Evolutionary conservation across 1,284 basidiomycete species (phyloP).

Genomic region (Irpex sp.): DNA sequence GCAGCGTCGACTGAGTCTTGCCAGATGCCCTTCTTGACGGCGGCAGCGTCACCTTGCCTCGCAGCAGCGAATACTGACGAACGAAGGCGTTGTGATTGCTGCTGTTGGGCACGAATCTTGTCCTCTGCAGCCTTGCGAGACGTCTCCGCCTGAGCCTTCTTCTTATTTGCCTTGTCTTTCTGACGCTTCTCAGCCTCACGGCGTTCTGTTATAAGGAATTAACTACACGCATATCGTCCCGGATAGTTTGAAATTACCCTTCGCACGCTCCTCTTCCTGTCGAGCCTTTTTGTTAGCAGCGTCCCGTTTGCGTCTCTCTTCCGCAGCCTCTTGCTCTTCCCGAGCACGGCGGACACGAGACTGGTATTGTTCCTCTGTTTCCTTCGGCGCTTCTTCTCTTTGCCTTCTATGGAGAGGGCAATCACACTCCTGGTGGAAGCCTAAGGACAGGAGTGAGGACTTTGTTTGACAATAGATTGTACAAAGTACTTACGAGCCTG

Average conservation of each 20-base stretch:
- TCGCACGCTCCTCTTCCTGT: constrained; percentile 45
- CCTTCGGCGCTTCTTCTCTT: neutral
- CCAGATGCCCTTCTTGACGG: constrained; percentile 62
- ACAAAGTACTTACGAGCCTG: constrained; percentile 22
- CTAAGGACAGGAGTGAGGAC: neutral
- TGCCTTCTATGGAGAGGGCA: neutral
- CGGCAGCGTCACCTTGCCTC: constrained; percentile 43
- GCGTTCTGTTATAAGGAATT: constrained; percentile 33
- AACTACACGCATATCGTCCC: neutral
- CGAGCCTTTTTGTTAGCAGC: constrained; percentile 41
- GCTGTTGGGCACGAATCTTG: constrained; percentile 40
- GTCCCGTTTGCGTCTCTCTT: constrained; percentile 45
- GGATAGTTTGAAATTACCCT: constrained; percentile 34
- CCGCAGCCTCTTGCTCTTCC: constrained; percentile 52
- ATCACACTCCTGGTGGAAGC: neutral
- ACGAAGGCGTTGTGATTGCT: constrained; percentile 50
- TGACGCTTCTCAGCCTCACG: constrained; percentile 54
- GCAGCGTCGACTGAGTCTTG: constrained; percentile 66
- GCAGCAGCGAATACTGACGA: constrained; percentile 63
- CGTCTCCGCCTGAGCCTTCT: constrained; percentile 50
- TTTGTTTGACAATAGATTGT: no score
- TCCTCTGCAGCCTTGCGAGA: constrained; percentile 49
- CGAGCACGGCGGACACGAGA: constrained; percentile 44
- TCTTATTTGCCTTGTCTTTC: constrained; percentile 47
- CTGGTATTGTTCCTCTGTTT: constrained; percentile 39